Base-by-base conservation (phyloP, 345 rosid genomes). In the Punica granatum region DNA sequence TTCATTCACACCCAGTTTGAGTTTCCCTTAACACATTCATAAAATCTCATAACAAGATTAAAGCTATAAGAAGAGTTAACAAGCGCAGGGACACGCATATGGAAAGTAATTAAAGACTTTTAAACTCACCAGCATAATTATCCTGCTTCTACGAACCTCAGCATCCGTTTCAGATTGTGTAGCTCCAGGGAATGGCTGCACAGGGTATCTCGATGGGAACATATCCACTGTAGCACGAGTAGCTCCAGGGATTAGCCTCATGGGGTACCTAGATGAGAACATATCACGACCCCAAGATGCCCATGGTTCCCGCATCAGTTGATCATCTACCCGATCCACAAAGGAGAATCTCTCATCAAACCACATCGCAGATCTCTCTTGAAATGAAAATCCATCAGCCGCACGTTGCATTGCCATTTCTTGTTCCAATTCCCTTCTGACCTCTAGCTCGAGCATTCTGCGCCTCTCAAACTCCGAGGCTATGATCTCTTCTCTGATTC, bases 41-140 rank as follows among this genome's bases (percentile, higher is more conserved):
- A 23, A n/a, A 51, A 51, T 6, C 11, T 14, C 33, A 13, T 13
- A 13, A 28, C 34, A 56, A 9, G 61, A 56, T 28, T 7, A 10
- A 53, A 25, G 59, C 30, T 25, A 53, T 0, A 23, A 25, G 59
- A 53, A 53, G 11, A 53, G 23, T 18, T 5, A 19, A n/a, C n/a
- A 5, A 9, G 15, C 28, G 11, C 3, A 39, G 16, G 33, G 28
- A 60, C 14, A 51, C 16, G 66, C n/a, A 41, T 11, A 21, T 46
- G 3, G 19, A 48, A 64, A 36, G 35, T 35, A 28, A 14, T 16
- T n/a, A 8, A 54, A 9, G 34, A 49, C 26, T 26, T 32, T n/a
- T 61, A 25, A 32, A 72, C 81, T 74, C 49, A 87, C 90, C 86
- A 82, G 66, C 30, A 70, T 58, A 36, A 85, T 79, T 64, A 76